Conservation (phyloP, 345 rosid genomes). For the Lumnitzera littorea region DNA sequence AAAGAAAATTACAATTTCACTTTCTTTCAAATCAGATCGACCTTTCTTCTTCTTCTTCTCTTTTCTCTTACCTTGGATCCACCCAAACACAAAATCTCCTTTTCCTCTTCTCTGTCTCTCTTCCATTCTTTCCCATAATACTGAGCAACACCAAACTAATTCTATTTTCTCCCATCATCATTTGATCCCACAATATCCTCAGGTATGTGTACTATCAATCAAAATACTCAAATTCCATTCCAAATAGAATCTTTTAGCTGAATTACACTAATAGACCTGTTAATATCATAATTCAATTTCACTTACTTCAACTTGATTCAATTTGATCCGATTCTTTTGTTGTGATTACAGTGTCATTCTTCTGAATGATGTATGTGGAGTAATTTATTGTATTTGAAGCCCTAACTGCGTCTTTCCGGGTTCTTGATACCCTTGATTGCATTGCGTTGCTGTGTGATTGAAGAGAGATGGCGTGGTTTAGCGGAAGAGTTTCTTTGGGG, state of each 20-base stretch:
- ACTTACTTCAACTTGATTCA: too few relatives aligned
- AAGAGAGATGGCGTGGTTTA: constrained; percentile 86
- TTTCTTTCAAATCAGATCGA: constrained; percentile 6
- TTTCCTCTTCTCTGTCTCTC: neutral
- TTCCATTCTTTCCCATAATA: too few relatives aligned
- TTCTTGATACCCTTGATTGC: constrained; percentile 11
- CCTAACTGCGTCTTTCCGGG: constrained; percentile 4
- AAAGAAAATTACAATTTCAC: neutral
- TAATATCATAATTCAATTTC: too few relatives aligned
- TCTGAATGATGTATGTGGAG: neutral
- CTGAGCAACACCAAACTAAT: too few relatives aligned
- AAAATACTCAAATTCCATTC: too few relatives aligned
- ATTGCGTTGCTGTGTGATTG: neutral
- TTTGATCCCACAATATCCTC: too few relatives aligned
- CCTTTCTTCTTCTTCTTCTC: neutral
- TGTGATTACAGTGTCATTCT: neutral
- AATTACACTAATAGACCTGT: too few relatives aligned
- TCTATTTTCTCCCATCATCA: too few relatives aligned
- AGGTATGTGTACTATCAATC: too few relatives aligned
- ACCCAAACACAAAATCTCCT: neutral
- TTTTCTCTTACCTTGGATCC: neutral
- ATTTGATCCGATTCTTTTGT: too few relatives aligned
- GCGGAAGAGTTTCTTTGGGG: constrained; percentile 82
- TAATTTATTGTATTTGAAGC: neutral
- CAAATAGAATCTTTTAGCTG: too few relatives aligned